A percentile compares a stretch with the other conserved stretches of the same genome.
Evolutionary conservation across 1,139 yeast genomes (phyloP).

Genomic region (Hemisphaericaspora lyxosophila): DNA sequence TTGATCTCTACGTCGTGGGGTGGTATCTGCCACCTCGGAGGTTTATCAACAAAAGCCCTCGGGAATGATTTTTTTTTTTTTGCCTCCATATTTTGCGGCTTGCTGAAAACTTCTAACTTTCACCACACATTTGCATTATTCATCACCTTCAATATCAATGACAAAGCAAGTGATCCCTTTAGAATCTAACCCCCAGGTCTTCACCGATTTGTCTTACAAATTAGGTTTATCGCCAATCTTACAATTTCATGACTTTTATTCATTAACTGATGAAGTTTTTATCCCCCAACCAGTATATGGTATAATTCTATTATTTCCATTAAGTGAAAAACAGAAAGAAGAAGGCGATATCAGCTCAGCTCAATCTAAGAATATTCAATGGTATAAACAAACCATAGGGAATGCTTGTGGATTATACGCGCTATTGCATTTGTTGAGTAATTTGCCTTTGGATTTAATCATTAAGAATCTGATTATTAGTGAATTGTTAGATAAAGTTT

Average conservation of each 20-base stretch:
- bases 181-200: slow-evolving; percentile 87
- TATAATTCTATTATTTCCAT: slow-evolving; percentile 75
- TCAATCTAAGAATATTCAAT: slow-evolving; percentile 31
- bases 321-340: slow-evolving; percentile 48
- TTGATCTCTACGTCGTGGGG: too few relatives aligned
- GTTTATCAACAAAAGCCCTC: too few relatives aligned
- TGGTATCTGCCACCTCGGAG: too few relatives aligned
- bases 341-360: slow-evolving; percentile 4
- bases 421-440: slow-evolving; percentile 69
- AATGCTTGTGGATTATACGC: slow-evolving; percentile 97
- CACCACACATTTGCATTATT: background rate
- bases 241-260: slow-evolving; percentile 77
- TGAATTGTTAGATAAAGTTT: slow-evolving; percentile 25
- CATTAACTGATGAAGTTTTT: slow-evolving; percentile 76
- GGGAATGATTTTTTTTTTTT: too few relatives aligned
- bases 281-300: slow-evolving; percentile 82
- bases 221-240: slow-evolving; percentile 66
- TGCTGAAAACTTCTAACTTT: background rate
- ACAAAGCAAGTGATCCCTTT: slow-evolving; percentile 65
- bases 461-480: slow-evolving; percentile 36
- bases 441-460: slow-evolving; percentile 51
- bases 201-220: slow-evolving; percentile 64
- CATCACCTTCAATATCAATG: background rate
- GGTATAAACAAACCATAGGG: slow-evolving; percentile 83
- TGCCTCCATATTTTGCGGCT: background rate